Percentiles rank a stretch among this genome's conserved stretches.
These are phyloP conservation scores for Phytophthora cryptogea DNA, from an alignment of 352 stramenopile genomes.

Conservation along the genomic window DNA sequence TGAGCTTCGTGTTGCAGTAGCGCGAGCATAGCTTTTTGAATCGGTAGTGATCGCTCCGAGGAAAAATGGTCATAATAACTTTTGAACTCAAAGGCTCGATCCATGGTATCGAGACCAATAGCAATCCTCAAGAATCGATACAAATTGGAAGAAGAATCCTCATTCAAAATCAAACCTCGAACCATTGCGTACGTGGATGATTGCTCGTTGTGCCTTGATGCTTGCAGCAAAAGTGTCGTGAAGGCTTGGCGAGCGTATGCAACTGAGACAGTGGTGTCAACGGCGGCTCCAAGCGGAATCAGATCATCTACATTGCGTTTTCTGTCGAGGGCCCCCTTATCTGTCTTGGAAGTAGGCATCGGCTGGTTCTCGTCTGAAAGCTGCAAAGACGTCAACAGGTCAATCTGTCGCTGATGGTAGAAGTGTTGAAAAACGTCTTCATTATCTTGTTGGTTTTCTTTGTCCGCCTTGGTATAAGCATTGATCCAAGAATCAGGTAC, in stretches of 20 bases:
- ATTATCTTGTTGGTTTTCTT: slow-evolving; percentile 25
- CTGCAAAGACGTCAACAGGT: not conserved
- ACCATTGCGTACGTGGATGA: slow-evolving; percentile 22
- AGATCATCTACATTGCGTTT: slow-evolving; percentile 17
- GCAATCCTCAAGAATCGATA: slow-evolving; percentile 28
- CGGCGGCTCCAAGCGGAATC: slow-evolving; percentile 34
- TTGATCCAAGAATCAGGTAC: slow-evolving; percentile 6
- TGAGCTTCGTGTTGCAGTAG: slow-evolving; percentile 21
- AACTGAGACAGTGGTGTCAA: slow-evolving; percentile 36
- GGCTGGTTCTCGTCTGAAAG: not conserved
- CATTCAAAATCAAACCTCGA: slow-evolving; percentile 19
- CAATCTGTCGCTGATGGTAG: slow-evolving; percentile 5
- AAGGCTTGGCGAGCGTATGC: slow-evolving; percentile 38
- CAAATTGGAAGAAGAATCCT: slow-evolving; percentile 21
- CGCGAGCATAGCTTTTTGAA: slow-evolving; percentile 15
- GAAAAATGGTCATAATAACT: not conserved
- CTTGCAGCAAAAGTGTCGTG: slow-evolving; percentile 30
- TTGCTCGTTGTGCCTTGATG: slow-evolving; percentile 5
- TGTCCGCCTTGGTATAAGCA: slow-evolving; percentile 25
- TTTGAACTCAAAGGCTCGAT: slow-evolving; percentile 20
- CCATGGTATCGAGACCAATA: slow-evolving; percentile 33
- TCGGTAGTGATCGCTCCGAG: slow-evolving; percentile 14
- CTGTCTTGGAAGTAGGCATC: not conserved
- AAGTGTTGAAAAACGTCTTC: slow-evolving; percentile 17
- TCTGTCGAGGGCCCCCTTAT: not conserved